Base-by-base conservation (phyloP, 345 rosid genomes). In the Eutrema japonicum region DNA sequence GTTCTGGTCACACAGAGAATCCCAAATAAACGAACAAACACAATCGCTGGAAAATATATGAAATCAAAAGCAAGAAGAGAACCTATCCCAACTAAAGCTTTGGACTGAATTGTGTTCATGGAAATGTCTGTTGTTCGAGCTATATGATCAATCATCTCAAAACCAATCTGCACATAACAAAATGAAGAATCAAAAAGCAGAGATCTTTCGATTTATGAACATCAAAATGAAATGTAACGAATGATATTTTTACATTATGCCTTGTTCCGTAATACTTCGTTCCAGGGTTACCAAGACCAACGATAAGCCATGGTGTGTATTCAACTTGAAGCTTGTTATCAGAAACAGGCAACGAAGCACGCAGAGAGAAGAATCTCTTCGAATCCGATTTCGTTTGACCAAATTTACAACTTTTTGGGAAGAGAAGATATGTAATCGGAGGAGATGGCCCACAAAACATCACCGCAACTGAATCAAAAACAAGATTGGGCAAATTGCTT, bases 221-320 rank as follows among this genome's bases (percentile, higher is more conserved):
- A 76, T 3, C 12, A 33, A 53, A 42, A 27, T 0, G 43, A 55
- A 45, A 55, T 18, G 52, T 27, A 41, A 57, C 8, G 60, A 64
- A 45, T 35, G 10, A 11, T 1, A 76, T 32, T 30, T 7, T 75
- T n/a, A 92, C 98, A 66, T 90, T 92, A 69, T 92, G 98, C 37
- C 98, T 93, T 42, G 96, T 92, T 79, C 88, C 84, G 40, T 82
- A 72, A 74, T 87, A 92, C 74, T 78, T 87, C 42, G 85, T 81
- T 48, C 96, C 96, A 38, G 98, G 98, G 64, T 92, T 90, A n/a
- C 98, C 98, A 32, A 92, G 92, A 10, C 98, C 98, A 38, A 88
- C 93, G 56, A 92, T 85, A 45, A 92, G 87, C 98, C 98, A 93
- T 10, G 92, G 79, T 38, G 79, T 64, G 71, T 63, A 76, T 65